phyloP scores from a whole-genome alignment of 83 land plant genomes.

The Isoetes engelmannii region DNA sequence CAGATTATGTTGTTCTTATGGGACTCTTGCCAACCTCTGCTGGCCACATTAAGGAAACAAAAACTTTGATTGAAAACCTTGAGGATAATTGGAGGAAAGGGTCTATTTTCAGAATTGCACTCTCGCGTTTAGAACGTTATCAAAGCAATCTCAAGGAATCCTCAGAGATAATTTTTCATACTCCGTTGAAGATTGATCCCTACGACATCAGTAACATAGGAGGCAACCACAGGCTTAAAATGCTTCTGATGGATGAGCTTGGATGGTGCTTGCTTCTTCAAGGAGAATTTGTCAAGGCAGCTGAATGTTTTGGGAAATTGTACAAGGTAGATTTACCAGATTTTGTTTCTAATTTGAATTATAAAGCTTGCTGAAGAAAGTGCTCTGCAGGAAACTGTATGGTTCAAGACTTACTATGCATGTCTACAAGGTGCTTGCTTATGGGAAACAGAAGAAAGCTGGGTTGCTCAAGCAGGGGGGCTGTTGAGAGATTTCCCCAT shows the following conservation, averaged over 20 bases:
- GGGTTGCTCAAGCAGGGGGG: conserved; percentile 9
- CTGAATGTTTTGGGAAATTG: conserved; percentile 22
- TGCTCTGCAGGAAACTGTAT: conserved; percentile 22
- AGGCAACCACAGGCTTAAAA: conserved; percentile 21
- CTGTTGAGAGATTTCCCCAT: conserved; percentile 12
- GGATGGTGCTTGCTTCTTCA: conserved; percentile 38
- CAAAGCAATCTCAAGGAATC: conserved; percentile 21
- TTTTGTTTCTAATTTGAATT: background rate
- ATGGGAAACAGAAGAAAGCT: conserved; percentile 21
- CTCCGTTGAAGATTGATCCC: conserved; percentile 14
- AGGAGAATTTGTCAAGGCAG: conserved; percentile 34
- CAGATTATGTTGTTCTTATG: conserved; percentile 35
- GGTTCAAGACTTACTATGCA: conserved; percentile 31
- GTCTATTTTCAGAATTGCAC: conserved; percentile 24
- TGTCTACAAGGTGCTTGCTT: conserved; percentile 25
- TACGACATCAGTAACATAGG: conserved; percentile 13
- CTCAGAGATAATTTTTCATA: background rate
- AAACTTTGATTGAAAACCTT: conserved; percentile 15
- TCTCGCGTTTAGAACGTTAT: conserved; percentile 27
- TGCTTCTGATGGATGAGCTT: conserved; percentile 31
- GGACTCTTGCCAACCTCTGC: conserved; percentile 29
- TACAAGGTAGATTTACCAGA: conserved; percentile 16
- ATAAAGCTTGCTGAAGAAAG: background rate
- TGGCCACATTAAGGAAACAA: conserved; percentile 22
- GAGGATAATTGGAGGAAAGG: conserved; percentile 23